phyloP scores from a whole-genome alignment of 2,329 filamentous ascomycete genomes.

The Pseudocercospora fijiensis region DNA sequence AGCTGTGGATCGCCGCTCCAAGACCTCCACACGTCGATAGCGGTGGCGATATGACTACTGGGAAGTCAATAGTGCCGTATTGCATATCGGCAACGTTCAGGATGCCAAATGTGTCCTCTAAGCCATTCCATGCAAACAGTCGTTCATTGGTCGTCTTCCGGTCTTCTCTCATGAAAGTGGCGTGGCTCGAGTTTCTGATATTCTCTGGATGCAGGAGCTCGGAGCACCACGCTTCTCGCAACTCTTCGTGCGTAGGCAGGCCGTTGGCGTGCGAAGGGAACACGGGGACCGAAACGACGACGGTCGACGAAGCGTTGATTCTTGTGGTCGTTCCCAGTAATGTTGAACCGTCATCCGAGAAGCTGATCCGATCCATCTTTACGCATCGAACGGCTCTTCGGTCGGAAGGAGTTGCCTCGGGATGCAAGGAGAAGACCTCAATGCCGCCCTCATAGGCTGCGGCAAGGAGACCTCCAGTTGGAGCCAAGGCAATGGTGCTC shows the following conservation, averaged over 20 bases:
- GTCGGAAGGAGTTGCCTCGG: constrained; percentile 51
- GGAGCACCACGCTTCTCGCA: constrained; percentile 42
- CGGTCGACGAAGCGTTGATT: constrained; percentile 39
- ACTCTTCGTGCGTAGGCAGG: constrained; percentile 38
- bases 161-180: constrained; percentile 38
- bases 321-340: constrained; percentile 41
- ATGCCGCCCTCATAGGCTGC: constrained; percentile 83
- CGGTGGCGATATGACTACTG: constrained; percentile 41
- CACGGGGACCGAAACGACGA: constrained; percentile 39
- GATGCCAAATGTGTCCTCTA: constrained; percentile 41
- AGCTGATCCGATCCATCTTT: constrained; percentile 39
- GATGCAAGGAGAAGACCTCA: constrained; percentile 74
- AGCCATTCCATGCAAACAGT: constrained; percentile 41
- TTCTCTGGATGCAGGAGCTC: constrained; percentile 41
- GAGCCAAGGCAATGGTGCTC: constrained; percentile 75
- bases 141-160: constrained; percentile 35
- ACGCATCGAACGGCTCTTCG: constrained; percentile 39
- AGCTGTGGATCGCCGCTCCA: constrained; percentile 40
- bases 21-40: constrained; percentile 40
- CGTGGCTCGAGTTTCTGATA: constrained; percentile 41
- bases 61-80: constrained; percentile 41
- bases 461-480: constrained; percentile 77
- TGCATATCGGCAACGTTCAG: constrained; percentile 38
- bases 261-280: constrained; percentile 35
- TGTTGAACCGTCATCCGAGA: constrained; percentile 41